A percentile compares a stretch with the other conserved stretches of the same genome.
These are phyloP conservation scores for Aegilops bicornis DNA, from an alignment of 176 grass and related monocot species.

Conservation along the genomic window DNA sequence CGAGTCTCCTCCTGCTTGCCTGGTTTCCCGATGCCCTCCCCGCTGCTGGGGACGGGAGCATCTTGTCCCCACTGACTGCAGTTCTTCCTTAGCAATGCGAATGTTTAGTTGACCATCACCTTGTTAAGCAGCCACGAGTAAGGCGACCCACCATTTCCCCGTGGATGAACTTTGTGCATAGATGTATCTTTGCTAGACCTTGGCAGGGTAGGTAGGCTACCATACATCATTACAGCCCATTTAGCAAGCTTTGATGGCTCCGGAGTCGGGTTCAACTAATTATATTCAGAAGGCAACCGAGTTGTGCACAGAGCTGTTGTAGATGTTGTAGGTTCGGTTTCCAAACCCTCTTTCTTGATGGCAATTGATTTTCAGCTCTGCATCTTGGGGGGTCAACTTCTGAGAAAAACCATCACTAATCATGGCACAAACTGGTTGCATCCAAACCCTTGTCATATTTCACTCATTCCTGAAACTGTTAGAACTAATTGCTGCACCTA, in stretches of 20 bases:
- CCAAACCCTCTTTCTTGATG: neutral
- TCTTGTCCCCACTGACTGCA: neutral
- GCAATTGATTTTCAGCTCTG: neutral
- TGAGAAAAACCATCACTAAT: no score
- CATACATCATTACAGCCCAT: neutral
- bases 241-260: neutral
- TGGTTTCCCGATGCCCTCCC: no score
- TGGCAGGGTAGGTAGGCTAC: neutral
- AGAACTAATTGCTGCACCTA: no score
- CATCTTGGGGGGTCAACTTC: neutral
- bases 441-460: no score
- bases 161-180: neutral
- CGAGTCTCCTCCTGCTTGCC: neutral
- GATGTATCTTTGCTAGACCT: no score
- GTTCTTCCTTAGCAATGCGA: neutral
- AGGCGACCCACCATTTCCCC: neutral
- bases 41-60: neutral
- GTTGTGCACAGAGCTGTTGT: neutral
- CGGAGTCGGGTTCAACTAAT: neutral
- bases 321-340: neutral
- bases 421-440: no score
- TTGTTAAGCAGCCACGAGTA: neutral
- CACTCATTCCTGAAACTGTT: no score
- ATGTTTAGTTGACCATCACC: neutral
- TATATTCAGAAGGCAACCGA: neutral